Conservation (phyloP, 2,329 filamentous ascomycete genomes). For the Fusarium drepaniforme region DNA sequence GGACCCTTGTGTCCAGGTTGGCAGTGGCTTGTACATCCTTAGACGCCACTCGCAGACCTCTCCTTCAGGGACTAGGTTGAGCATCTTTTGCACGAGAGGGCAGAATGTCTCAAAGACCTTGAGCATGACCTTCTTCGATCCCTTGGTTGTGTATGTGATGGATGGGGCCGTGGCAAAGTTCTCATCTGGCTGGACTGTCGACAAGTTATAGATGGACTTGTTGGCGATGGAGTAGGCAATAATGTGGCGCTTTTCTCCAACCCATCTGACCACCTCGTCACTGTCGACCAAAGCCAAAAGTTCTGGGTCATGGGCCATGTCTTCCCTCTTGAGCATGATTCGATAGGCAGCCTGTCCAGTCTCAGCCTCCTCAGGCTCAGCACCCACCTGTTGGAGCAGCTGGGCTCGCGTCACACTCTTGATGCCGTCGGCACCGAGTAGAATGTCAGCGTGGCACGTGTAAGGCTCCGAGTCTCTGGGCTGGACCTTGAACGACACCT, state of each 20-base stretch:
- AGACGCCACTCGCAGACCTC: slow-evolving; percentile 78
- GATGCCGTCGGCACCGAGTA: slow-evolving; percentile 67
- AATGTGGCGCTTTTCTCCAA: slow-evolving; percentile 74
- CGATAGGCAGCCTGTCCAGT: slow-evolving; percentile 67
- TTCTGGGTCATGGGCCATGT: slow-evolving; percentile 76
- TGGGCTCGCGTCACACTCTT: slow-evolving; percentile 59
- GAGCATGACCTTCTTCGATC: slow-evolving; percentile 71
- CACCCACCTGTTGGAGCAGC: slow-evolving; percentile 66
- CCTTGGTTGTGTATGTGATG: slow-evolving; percentile 73
- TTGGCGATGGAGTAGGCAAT: slow-evolving; percentile 75
- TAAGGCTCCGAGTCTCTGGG: slow-evolving; percentile 31
- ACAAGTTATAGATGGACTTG: slow-evolving; percentile 76
- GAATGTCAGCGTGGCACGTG: slow-evolving; percentile 56
- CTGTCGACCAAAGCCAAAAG: slow-evolving; percentile 69
- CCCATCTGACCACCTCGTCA: slow-evolving; percentile 71
- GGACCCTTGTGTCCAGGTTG: slow-evolving; percentile 69
- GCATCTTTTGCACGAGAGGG: slow-evolving; percentile 69
- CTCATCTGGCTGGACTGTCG: slow-evolving; percentile 70
- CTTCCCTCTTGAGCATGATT: slow-evolving; percentile 63
- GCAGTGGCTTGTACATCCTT: slow-evolving; percentile 70
- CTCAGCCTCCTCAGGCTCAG: slow-evolving; percentile 58
- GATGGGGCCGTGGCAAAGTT: slow-evolving; percentile 62
- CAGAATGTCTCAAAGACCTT: slow-evolving; percentile 71
- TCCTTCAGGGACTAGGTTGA: slow-evolving; percentile 71
- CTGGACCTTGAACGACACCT: slow-evolving; percentile 35